phyloP scores from a whole-genome alignment of 1,284 basidiomycete species.

The Cutaneotrichosporon cavernicola region DNA sequence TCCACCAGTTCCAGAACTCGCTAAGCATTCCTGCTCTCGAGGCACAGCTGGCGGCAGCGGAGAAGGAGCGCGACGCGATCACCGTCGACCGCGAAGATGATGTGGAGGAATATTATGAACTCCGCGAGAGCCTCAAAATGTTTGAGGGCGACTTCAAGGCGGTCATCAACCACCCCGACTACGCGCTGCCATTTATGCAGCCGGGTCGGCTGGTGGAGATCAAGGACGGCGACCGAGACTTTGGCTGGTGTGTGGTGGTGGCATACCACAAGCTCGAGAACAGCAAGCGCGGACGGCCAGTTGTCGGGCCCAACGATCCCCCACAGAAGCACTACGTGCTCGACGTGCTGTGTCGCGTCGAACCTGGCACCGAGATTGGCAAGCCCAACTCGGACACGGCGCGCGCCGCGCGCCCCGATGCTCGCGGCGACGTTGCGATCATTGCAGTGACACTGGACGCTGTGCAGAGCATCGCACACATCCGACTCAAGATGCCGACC shows the following conservation, averaged over 20 bases:
- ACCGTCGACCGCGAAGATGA: slow-evolving; percentile 77
- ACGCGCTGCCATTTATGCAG: slow-evolving; percentile 89
- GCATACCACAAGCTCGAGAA: slow-evolving; percentile 73
- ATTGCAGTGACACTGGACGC: slow-evolving; percentile 88
- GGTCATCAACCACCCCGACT: slow-evolving; percentile 92
- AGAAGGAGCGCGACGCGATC: slow-evolving; percentile 66
- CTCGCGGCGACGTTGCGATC: slow-evolving; percentile 78
- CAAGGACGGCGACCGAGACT: slow-evolving; percentile 81
- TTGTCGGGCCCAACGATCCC: slow-evolving; percentile 59
- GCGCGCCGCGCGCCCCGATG: slow-evolving; percentile 64
- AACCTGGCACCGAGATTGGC: slow-evolving; percentile 63
- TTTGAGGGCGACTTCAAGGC: slow-evolving; percentile 81
- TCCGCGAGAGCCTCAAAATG: slow-evolving; percentile 84
- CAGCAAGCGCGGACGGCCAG: slow-evolving; percentile 51
- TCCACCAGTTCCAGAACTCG: slow-evolving; percentile 97
- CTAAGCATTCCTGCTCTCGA: slow-evolving; percentile 84
- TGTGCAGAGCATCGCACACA: slow-evolving; percentile 78
- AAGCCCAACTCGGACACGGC: slow-evolving; percentile 70
- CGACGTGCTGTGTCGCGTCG: slow-evolving; percentile 86
- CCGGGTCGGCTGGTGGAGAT: slow-evolving; percentile 87
- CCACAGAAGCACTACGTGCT: slow-evolving; percentile 90
- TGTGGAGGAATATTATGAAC: slow-evolving; percentile 87
- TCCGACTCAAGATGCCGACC: slow-evolving; percentile 85
- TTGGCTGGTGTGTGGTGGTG: slow-evolving; percentile 93
- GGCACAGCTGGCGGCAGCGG: slow-evolving; percentile 72